phyloP scores from a whole-genome alignment of 257 asterid genomes.

The Primulina tabacum region DNA sequence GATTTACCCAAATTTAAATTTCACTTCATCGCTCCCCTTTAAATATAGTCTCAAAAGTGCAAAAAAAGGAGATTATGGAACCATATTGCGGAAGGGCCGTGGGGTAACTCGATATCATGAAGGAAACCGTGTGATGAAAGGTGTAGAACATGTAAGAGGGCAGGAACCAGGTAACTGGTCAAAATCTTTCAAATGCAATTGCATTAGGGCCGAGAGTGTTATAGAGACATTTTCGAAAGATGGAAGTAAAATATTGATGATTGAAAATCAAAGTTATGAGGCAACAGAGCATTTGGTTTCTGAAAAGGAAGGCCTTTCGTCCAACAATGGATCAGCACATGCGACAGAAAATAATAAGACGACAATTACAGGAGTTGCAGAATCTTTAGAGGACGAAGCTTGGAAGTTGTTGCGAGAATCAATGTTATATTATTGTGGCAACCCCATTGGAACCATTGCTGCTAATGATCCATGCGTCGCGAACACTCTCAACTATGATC shows the following conservation, averaged over 20 bases:
- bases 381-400: conserved; percentile 82
- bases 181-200: conserved; percentile 44
- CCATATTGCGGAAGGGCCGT: conserved; percentile 25
- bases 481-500: conserved; percentile 74
- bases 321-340: conserved; percentile 31
- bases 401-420: conserved; percentile 75
- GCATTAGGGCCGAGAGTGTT: conserved; percentile 45
- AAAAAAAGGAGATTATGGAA: conserved; percentile 20
- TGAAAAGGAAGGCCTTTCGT: conserved; percentile 32
- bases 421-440: conserved; percentile 69
- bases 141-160: conserved; percentile 10
- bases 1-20: conserved; percentile 29
- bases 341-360: conserved; percentile 34
- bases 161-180: conserved; percentile 22
- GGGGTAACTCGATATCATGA: conserved; percentile 13
- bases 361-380: conserved; percentile 30
- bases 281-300: conserved; percentile 26
- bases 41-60: conserved; percentile 24
- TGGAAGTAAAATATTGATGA: conserved; percentile 34
- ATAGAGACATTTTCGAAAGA: conserved; percentile 37
- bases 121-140: conserved; percentile 24
- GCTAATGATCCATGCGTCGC: conserved; percentile 85
- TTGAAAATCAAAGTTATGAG: conserved; percentile 29
- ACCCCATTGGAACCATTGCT: conserved; percentile 84
- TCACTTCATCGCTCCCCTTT: conserved; percentile 37